Percentiles rank a stretch among this genome's conserved stretches.
Conservation (phyloP, 371 early-diverging fungal species). For the Capillidium heterosporum region DNA sequence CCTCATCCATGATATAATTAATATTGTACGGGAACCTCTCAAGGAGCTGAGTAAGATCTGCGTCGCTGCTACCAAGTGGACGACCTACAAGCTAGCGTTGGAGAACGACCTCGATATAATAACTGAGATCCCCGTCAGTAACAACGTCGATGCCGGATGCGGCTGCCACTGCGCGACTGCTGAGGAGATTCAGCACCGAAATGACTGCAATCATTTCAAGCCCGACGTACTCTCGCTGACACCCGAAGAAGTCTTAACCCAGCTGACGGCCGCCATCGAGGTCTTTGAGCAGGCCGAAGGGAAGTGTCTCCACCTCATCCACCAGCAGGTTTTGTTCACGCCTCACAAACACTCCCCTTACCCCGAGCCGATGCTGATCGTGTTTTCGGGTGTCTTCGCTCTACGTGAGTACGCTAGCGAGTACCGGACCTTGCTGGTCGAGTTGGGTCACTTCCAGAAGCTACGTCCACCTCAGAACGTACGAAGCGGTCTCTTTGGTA, state of each 20-base stretch:
- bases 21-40: background rate
- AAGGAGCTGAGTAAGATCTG: background rate
- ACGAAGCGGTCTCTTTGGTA: background rate
- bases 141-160: too few species aligned
- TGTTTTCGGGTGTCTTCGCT: conserved; percentile 2
- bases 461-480: background rate
- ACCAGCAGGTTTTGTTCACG: background rate
- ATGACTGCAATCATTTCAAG: background rate
- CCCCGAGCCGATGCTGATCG: conserved; percentile 5
- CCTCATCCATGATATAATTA: conserved; percentile 2
- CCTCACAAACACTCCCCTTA: background rate
- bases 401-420: background rate
- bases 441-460: background rate
- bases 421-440: background rate
- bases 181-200: background rate
- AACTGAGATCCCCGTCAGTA: background rate
- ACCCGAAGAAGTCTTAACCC: background rate
- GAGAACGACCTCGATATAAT: background rate
- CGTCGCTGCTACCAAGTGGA: background rate
- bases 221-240: background rate
- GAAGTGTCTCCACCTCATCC: conserved; percentile 1
- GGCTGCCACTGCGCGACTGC: background rate
- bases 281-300: background rate
- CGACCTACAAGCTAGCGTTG: background rate
- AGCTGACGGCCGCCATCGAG: background rate